Conservation (phyloP, 2,329 filamentous ascomycete genomes). For the Neofusicoccum laricinum region DNA sequence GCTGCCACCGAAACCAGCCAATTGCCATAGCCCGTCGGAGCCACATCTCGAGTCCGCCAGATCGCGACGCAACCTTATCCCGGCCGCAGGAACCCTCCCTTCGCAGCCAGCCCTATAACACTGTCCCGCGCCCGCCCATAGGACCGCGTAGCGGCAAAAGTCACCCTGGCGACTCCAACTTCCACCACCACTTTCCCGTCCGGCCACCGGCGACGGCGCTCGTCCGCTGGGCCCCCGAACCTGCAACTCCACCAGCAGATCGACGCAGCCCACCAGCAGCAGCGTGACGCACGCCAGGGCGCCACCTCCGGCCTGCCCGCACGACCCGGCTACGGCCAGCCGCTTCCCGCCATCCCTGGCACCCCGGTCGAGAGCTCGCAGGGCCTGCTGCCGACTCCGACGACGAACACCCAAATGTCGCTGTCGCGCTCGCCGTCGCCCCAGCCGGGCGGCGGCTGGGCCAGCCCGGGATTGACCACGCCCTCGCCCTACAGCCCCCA, state of each 20-base stretch:
- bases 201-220: constrained; percentile 40
- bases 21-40: background rate
- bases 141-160: constrained; percentile 6
- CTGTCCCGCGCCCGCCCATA: background rate
- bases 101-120: constrained; percentile 2
- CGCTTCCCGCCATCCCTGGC: constrained; percentile 37
- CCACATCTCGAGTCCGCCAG: background rate
- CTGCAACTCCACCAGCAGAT: constrained; percentile 26
- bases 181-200: constrained; percentile 33
- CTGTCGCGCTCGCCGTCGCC: constrained; percentile 86
- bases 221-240: constrained; percentile 35
- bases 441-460: constrained; percentile 80
- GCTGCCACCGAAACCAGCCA: background rate
- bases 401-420: constrained; percentile 58
- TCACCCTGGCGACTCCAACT: constrained; percentile 39
- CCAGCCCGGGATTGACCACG: constrained; percentile 74
- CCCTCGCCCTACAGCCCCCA: constrained; percentile 53
- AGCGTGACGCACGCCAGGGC: constrained; percentile 27
- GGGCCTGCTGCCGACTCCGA: constrained; percentile 16
- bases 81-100: constrained; percentile 4
- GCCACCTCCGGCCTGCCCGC: constrained; percentile 31
- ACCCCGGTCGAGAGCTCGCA: constrained; percentile 26
- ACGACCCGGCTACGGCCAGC: constrained; percentile 30
- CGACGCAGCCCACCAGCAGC: constrained; percentile 23
- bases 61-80: constrained; percentile 2